Evolutionary conservation across 306 rosid genomes (phyloP).

Genomic region (Dryas octopetala): DNA sequence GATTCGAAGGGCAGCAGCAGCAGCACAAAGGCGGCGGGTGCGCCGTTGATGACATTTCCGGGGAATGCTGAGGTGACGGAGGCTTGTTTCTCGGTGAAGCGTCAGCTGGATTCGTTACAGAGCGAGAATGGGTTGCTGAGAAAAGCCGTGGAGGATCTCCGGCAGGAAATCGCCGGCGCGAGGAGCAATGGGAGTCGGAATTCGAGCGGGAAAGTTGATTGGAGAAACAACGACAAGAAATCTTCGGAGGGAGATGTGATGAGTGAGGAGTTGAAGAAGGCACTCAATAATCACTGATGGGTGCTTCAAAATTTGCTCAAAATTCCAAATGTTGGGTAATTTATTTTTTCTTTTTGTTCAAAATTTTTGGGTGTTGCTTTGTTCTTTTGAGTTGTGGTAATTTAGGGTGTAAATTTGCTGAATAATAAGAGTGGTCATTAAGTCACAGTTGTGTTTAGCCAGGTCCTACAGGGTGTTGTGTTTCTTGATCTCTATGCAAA

Average conservation of each 20-base stretch:
- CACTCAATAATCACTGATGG: conserved; percentile 23
- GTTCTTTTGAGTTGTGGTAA: not conserved
- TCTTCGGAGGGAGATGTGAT: conserved; percentile 35
- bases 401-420: too few species aligned
- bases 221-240: conserved; percentile 47
- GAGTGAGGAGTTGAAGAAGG: conserved; percentile 59
- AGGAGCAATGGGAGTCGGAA: conserved; percentile 21
- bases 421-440: too few species aligned
- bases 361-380: not conserved
- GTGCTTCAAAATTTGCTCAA: conserved; percentile 26
- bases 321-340: not conserved
- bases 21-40: not conserved
- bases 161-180: conserved; percentile 50
- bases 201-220: conserved; percentile 28
- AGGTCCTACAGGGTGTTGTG: too few species aligned
- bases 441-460: too few species aligned
- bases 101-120: conserved; percentile 64
- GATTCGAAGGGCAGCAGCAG: conserved; percentile 28
- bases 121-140: conserved; percentile 67
- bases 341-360: not conserved
- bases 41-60: conserved; percentile 11
- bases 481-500: too few species aligned
- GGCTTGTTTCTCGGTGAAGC: conserved; percentile 55
- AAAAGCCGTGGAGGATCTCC: conserved; percentile 74
- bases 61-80: conserved; percentile 52